A percentile compares a stretch with the other conserved stretches of the same genome.
Evolutionary conservation across 352 stramenopile genomes (phyloP).

Genomic region (Phytophthora nicotianae): DNA sequence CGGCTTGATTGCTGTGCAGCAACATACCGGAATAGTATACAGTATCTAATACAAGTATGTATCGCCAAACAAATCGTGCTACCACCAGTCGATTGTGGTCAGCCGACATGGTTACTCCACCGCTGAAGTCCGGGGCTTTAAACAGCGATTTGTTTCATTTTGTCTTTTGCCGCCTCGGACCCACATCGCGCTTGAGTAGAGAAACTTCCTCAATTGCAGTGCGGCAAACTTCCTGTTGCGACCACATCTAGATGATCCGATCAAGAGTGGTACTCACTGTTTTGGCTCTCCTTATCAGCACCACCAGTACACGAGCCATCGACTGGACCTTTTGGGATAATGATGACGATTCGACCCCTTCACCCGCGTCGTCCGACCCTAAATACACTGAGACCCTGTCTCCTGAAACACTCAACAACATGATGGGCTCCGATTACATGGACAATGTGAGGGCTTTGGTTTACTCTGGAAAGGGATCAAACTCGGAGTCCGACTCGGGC

Average conservation of each 20-base stretch:
- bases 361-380: background rate
- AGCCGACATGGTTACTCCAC: no score
- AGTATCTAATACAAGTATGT: no score
- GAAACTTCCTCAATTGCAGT: background rate
- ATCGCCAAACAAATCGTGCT: no score
- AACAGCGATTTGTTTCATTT: no score
- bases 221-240: background rate
- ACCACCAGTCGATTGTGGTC: no score
- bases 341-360: conserved; percentile 20
- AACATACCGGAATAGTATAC: no score
- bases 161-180: conserved; percentile 31
- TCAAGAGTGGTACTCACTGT: conserved; percentile 11
- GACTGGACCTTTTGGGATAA: conserved; percentile 42
- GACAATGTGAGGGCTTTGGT: conserved; percentile 28
- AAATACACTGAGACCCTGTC: conserved; percentile 18
- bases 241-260: background rate
- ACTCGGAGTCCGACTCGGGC: background rate
- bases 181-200: conserved; percentile 16
- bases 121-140: no score
- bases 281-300: conserved; percentile 16
- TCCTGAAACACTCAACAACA: conserved; percentile 24
- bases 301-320: conserved; percentile 31
- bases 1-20: no score
- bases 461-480: conserved; percentile 16
- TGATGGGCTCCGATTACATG: conserved; percentile 39